Evolutionary conservation across 176 grass and related monocot species (phyloP), one percentile per base, ranked within the genome.

Genomic region (Alopecurus myosuroides): DNA sequence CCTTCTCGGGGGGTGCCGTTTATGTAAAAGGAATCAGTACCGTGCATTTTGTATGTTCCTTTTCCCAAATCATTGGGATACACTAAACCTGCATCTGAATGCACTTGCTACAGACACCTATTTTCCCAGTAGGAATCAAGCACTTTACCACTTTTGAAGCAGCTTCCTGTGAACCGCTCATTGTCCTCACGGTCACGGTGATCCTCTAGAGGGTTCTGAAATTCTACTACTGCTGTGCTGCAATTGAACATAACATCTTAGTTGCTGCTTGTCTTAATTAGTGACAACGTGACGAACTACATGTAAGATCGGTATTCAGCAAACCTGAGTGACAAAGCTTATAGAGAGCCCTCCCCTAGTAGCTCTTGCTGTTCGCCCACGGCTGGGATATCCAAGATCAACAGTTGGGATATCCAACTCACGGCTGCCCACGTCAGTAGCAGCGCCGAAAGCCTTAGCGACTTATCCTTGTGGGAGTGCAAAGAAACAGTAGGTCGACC

Each of bases 351-450:
- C 97, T 70, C 91, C 93, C 79, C 91, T 94, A 18, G 89, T 88
- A 77, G 88, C 97, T 88, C 97, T 93, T 76, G 97, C 97, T 87
- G 97, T 99, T 81, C 97, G 81, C 73, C 97, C 97, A 61, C 89
- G n/a, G n/a, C 91, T 40, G 97, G 93, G 78, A 99, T 70, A 77
- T 94, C 89, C 97, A 81, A 99, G 93, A 94, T 99, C 93, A 83
- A 99, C 97, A 40, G 88, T 96, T 74, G 87, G 93, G 86, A 98
- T 98, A 88, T 98, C 96, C 87, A 98, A 92, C 28, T 93, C 96
- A 78, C 96, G 91, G 49, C 96, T 98, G 35, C 88, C 96, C 28
- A 98, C 89, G 79, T 98, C 93, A 75, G 93, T 98, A 50, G 96
- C 68, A 98, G 80, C 19, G 96, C 86, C 52, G 72, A 78, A 81